A percentile compares a stretch with the other conserved stretches of the same genome.
These are phyloP conservation scores for Gliomastix tumulicola DNA, from an alignment of 2,329 filamentous ascomycete genomes.

Conservation along the genomic window DNA sequence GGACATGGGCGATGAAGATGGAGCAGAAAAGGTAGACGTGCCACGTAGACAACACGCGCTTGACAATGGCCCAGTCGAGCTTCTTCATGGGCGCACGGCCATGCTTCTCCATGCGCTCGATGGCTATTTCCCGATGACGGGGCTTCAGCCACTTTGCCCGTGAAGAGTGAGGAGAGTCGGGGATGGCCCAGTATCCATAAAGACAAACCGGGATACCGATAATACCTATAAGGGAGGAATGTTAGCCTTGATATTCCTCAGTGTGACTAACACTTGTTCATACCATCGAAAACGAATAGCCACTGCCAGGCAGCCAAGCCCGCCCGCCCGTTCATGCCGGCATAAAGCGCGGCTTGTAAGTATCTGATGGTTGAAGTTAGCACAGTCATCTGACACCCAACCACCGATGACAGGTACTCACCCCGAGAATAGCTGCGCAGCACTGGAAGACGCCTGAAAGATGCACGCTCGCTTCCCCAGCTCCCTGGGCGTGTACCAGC, in stretches of 20 bases:
- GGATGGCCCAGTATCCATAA: slow-evolving; percentile 23
- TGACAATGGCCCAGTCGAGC: slow-evolving; percentile 16
- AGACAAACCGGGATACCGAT: slow-evolving; percentile 21
- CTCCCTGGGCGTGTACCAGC: slow-evolving; percentile 32
- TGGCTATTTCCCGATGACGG: slow-evolving; percentile 16
- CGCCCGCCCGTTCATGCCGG: slow-evolving; percentile 24
- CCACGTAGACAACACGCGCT: slow-evolving; percentile 19
- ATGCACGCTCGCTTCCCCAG: slow-evolving; percentile 30
- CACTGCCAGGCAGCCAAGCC: slow-evolving; percentile 35
- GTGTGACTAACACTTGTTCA: no score
- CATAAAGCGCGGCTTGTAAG: slow-evolving; percentile 31
- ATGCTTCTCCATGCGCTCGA: slow-evolving; percentile 17
- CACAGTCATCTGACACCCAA: no score
- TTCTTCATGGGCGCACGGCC: slow-evolving; percentile 21
- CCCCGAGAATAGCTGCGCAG: slow-evolving; percentile 33
- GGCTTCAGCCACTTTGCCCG: slow-evolving; percentile 18
- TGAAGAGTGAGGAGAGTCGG: slow-evolving; percentile 18
- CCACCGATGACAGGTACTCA: not conserved
- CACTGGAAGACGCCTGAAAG: slow-evolving; percentile 26
- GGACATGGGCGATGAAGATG: slow-evolving; percentile 21
- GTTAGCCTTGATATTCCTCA: no score
- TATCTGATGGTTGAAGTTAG: slow-evolving; percentile 15
- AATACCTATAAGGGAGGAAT: no score
- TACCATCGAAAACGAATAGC: slow-evolving; percentile 39
- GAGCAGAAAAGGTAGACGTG: slow-evolving; percentile 22